Percentiles rank a stretch among this genome's conserved stretches.
phyloP scores from a whole-genome alignment of 208 protist species.

The Leishmania gerbilli region DNA sequence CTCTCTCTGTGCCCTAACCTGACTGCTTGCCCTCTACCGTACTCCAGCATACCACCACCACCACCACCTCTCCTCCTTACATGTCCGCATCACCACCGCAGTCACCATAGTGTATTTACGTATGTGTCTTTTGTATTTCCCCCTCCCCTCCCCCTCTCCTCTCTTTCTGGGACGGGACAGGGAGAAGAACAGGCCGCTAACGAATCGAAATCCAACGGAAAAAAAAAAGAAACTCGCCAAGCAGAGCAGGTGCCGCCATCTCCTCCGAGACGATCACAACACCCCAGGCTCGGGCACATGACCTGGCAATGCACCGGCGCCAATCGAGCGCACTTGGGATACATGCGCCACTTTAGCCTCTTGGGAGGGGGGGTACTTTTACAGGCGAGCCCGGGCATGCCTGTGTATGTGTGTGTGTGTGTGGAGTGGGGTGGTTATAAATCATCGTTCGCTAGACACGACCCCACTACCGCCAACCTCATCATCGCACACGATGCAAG shows the following conservation, averaged over 20 bases:
- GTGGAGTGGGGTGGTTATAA: neutral
- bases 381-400: neutral
- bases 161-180: neutral
- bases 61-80: no score
- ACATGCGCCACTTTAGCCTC: neutral
- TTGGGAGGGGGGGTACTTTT: neutral
- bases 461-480: neutral
- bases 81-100: no score
- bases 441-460: neutral
- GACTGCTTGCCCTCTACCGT: no score
- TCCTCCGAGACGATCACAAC: neutral
- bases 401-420: neutral
- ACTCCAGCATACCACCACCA: no score
- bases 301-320: neutral
- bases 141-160: neutral
- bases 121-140: neutral
- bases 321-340: neutral
- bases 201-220: neutral
- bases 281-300: neutral
- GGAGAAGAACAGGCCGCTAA: neutral
- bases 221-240: neutral
- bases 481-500: neutral
- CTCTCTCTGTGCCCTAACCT: no score
- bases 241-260: neutral
- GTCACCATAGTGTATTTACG: no score